These are phyloP conservation scores for Microdochium trichocladiopsis DNA, from an alignment of 2,329 filamentous ascomycete genomes.

Conservation along the genomic window DNA sequence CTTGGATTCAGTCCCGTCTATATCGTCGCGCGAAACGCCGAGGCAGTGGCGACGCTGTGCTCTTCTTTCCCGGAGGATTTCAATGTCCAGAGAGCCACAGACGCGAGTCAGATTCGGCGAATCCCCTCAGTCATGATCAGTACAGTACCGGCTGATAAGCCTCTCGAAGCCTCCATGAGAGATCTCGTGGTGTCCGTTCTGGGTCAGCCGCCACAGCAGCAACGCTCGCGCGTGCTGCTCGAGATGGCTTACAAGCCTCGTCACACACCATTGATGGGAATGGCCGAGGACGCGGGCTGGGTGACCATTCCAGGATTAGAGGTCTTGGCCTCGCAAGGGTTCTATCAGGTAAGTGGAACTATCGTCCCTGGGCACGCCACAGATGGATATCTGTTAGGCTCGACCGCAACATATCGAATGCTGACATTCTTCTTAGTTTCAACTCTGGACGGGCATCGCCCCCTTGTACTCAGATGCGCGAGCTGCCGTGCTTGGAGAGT, in stretches of 20 bases:
- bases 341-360: constrained; percentile 62
- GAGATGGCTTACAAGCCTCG: constrained; percentile 97
- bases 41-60: constrained; percentile 61
- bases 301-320: constrained; percentile 79
- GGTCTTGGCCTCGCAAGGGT: constrained; percentile 82
- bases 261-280: constrained; percentile 75
- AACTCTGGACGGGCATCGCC: constrained; percentile 77
- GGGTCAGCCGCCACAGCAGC: constrained; percentile 26
- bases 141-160: constrained; percentile 82
- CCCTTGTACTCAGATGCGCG: constrained; percentile 67
- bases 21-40: constrained; percentile 68
- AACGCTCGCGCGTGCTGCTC: constrained; percentile 55
- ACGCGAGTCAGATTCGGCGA: constrained; percentile 36
- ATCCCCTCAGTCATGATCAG: constrained; percentile 71
- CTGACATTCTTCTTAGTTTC: constrained; percentile 46
- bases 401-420: constrained; percentile 6
- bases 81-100: constrained; percentile 53
- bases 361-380: too few species aligned
- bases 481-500: constrained; percentile 43
- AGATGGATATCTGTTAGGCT: background rate
- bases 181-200: constrained; percentile 53
- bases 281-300: constrained; percentile 76
- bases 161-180: constrained; percentile 66
- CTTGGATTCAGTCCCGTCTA: constrained; percentile 85
- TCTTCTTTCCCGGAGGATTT: constrained; percentile 68